phyloP scores from a whole-genome alignment of 176 grass and related monocot genomes.

The Oryza coarctata region DNA sequence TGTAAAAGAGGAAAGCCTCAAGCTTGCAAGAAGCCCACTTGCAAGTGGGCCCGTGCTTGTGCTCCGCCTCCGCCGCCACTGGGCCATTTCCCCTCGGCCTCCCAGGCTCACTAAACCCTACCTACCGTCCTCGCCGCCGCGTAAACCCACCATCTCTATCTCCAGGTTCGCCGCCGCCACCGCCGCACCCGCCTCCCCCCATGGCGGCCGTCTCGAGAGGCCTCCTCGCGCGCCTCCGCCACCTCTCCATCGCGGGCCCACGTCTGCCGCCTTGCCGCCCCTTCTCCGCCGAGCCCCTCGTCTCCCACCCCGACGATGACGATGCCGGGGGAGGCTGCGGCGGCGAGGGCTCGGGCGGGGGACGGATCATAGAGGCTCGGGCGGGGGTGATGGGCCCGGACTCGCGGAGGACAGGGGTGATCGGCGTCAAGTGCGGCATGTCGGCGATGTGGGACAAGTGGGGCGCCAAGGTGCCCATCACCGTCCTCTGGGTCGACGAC shows the following conservation, averaged over 20 bases:
- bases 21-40: neutral
- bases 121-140: conserved; percentile 33
- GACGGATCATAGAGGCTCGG: conserved; percentile 69
- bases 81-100: conserved; percentile 32
- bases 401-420: conserved; percentile 73
- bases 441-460: conserved; percentile 96
- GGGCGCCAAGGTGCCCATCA: conserved; percentile 86
- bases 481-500: conserved; percentile 92
- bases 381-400: conserved; percentile 53
- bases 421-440: conserved; percentile 97
- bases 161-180: conserved; percentile 16
- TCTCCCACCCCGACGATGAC: conserved; percentile 41
- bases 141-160: conserved; percentile 32
- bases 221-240: conserved; percentile 59
- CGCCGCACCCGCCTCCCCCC: conserved; percentile 9
- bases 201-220: conserved; percentile 90
- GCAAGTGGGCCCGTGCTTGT: neutral
- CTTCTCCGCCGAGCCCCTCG: conserved; percentile 62
- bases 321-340: conserved; percentile 24
- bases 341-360: conserved; percentile 15
- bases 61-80: neutral
- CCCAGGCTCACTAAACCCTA: conserved; percentile 41
- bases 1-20: neutral
- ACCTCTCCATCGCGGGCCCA: conserved; percentile 29
- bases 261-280: conserved; percentile 30